Percentiles rank a stretch among this genome's conserved stretches.
phyloP scores from a whole-genome alignment of 352 stramenopile species.

The Pythium rhizo-oryzae region DNA sequence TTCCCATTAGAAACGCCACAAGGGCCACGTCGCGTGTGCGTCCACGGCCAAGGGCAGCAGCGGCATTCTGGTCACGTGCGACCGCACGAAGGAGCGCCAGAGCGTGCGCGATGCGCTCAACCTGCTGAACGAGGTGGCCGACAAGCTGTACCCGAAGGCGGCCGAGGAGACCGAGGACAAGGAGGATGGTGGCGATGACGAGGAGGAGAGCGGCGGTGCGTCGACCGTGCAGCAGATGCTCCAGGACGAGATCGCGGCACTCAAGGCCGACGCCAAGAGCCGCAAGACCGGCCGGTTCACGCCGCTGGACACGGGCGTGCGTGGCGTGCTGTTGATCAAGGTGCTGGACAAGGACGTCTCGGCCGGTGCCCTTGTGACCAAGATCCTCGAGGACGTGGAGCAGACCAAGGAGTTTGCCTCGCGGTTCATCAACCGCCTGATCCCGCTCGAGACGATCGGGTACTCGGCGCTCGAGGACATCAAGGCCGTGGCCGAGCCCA shows the following conservation, averaged over 20 bases:
- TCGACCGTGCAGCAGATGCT: slow-evolving; percentile 69
- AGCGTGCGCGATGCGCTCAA: slow-evolving; percentile 74
- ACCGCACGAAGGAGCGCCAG: slow-evolving; percentile 78
- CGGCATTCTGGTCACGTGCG: slow-evolving; percentile 72
- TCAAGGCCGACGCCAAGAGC: slow-evolving; percentile 59
- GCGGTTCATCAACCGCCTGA: slow-evolving; percentile 75
- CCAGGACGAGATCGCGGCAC: slow-evolving; percentile 63
- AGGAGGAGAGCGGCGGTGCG: background rate
- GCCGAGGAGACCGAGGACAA: slow-evolving; percentile 24
- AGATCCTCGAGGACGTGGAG: slow-evolving; percentile 70
- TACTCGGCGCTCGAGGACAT: slow-evolving; percentile 71
- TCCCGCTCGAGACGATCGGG: slow-evolving; percentile 70
- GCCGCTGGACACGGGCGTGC: slow-evolving; percentile 72
- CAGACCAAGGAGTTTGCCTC: slow-evolving; percentile 70
- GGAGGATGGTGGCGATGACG: slow-evolving; percentile 15
- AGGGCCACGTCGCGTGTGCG: slow-evolving; percentile 46
- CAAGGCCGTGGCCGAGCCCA: slow-evolving; percentile 47
- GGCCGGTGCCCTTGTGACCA: slow-evolving; percentile 44
- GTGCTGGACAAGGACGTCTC: slow-evolving; percentile 55
- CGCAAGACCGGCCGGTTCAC: slow-evolving; percentile 72
- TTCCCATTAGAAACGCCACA: slow-evolving; percentile 60
- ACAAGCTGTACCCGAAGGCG: slow-evolving; percentile 53
- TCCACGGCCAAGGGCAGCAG: slow-evolving; percentile 61
- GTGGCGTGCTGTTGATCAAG: slow-evolving; percentile 72
- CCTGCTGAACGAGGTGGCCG: slow-evolving; percentile 72